phyloP scores from a whole-genome alignment of 1,284 basidiomycete species.

The Tilletia walkeri region DNA sequence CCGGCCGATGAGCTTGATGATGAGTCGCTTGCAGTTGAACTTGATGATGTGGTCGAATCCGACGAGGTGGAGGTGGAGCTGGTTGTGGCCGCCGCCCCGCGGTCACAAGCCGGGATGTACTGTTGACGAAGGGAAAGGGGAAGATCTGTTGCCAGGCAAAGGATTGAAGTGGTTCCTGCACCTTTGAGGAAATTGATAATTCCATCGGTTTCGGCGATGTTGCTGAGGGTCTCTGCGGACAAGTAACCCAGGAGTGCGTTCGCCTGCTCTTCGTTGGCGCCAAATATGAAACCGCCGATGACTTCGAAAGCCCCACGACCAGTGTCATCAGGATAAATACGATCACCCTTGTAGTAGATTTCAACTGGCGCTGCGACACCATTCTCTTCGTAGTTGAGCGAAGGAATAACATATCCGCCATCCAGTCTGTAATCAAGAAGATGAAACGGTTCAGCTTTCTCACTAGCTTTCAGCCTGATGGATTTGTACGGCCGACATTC shows the following conservation, averaged over 20 bases:
- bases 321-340: too few species aligned
- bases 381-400: constrained; percentile 36
- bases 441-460: too few species aligned
- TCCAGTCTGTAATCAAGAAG: constrained; percentile 25
- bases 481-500: too few species aligned
- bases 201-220: neutral
- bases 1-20: too few species aligned
- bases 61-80: neutral
- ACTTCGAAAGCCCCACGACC: neutral
- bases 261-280: neutral
- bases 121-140: neutral
- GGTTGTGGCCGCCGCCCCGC: neutral
- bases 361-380: constrained; percentile 20
- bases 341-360: constrained; percentile 5
- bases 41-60: neutral
- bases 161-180: neutral
- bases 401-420: constrained; percentile 33
- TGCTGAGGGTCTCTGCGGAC: neutral
- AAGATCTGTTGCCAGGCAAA: constrained; percentile 8
- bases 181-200: neutral
- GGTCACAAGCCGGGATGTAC: neutral
- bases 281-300: neutral
- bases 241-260: neutral
- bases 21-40: neutral
- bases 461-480: too few species aligned